Evolutionary conservation across 2,329 filamentous ascomycete species (phyloP), one percentile per base, ranked within the genome.

Genomic region (Penicillium decumbens): DNA sequence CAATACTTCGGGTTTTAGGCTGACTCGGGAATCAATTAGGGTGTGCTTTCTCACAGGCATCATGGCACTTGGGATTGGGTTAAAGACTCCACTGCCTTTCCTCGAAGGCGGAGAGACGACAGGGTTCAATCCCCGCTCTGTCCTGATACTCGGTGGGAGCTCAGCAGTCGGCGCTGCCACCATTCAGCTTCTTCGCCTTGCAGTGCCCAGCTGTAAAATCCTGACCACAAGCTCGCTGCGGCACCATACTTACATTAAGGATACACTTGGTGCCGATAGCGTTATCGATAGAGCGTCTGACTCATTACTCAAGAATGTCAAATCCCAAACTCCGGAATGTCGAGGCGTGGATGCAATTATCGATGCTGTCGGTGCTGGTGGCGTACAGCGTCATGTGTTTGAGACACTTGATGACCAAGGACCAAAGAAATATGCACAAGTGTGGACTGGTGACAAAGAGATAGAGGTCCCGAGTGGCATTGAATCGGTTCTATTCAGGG

Each of bases 141-240:
- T 72, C 27, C 65, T 73, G 1, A 58, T 73, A 10, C 56, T 72
- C 0, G 69, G 70, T 29, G 71, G 66, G 18, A 67, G 66, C 47
- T 70, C 69, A 5, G 60, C 55, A 2, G 54, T 67, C 30, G 71
- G 70, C 4, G 54, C 62, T 1, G 57, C 61, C 3, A 64, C 64
- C 12, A 65, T 73, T 27, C 69, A 72, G 51, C 62, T 72, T 12
- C 60, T 72, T 3, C 67, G 68, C 9, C 43, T 65, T 4, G 65
- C 67, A 4, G 56, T 67, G 9, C 63, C 65, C 3, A 49, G 50
- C 3, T 55, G 56, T 7, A 56, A 48, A 4, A 66, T 72, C 23
- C 54, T 71, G 9, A 46, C 64, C 3, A 71, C 68, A 15, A 70
- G 67, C 53, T 70, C 51, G 4, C 38, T 40, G 1, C 37, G 13